phyloP scores from a whole-genome alignment of 2,329 filamentous ascomycete species.

The Chlorencoelia australis region DNA sequence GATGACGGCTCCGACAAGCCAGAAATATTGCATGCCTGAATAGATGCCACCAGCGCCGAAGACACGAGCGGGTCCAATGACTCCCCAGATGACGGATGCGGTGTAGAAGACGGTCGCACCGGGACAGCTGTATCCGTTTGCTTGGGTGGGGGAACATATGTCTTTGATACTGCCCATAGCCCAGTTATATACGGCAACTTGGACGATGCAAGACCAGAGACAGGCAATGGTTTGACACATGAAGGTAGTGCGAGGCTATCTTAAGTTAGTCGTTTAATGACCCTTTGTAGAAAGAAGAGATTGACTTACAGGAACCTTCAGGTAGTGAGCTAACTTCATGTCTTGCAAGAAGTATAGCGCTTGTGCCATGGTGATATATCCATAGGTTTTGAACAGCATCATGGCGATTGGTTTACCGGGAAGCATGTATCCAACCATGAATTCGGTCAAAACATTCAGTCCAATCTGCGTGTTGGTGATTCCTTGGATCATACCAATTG shows the following conservation, averaged over 20 bases:
- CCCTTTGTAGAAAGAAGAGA: no score
- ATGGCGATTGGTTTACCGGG: conserved; percentile 60
- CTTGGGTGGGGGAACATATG: conserved; percentile 47
- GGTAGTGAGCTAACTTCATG: conserved; percentile 46
- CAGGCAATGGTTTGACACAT: background rate
- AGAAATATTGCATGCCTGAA: conserved; percentile 25
- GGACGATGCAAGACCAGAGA: conserved; percentile 45
- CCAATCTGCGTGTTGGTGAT: conserved; percentile 40
- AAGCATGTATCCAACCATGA: conserved; percentile 55
- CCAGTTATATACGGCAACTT: conserved; percentile 53
- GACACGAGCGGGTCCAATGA: conserved; percentile 52
- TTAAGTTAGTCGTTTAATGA: no score
- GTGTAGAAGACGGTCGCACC: conserved; percentile 48
- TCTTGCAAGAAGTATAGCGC: conserved; percentile 36
- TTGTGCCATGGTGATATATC: conserved; percentile 57
- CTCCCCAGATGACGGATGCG: conserved; percentile 65
- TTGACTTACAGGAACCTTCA: conserved; percentile 34
- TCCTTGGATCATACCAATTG: conserved; percentile 31
- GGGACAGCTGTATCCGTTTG: conserved; percentile 42
- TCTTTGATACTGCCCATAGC: conserved; percentile 49
- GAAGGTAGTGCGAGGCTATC: background rate
- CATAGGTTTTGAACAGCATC: conserved; percentile 73
- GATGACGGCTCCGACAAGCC: conserved; percentile 23
- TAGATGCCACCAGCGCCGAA: conserved; percentile 21
- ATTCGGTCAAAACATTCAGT: conserved; percentile 62